Base-by-base conservation (phyloP, 129 eudicot genomes). In the Arctium minus region DNA sequence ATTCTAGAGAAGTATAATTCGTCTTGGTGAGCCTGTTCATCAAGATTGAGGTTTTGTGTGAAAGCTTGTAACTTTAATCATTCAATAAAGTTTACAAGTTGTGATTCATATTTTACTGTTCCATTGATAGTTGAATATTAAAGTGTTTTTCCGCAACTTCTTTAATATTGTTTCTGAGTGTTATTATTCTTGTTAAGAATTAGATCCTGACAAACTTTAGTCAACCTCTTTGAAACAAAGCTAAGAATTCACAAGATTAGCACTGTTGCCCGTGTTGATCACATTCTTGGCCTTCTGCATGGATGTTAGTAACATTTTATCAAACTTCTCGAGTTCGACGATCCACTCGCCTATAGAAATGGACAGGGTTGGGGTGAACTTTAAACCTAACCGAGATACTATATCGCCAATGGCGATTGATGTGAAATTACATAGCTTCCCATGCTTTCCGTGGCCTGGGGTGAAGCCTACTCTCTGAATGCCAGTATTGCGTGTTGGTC, bases 251-350 rank as follows among this genome's bases (percentile, higher is more conserved):
- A 10, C 68, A 12, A 44, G 37, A 42, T 50, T 17, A 75, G 35
- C 53, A 17, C 13, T 1, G 65, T 5, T 15, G 65, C 65, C 27
- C 65, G 17, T 17, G 18, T 72, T 18, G 76, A 71, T 81, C 84
- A 81, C 74, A 73, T 81, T 18, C 84, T 81, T 38, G 79, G 42
- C 73, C 78, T 72, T 60, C 22, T 81, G 8, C 84, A 81, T 39
- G 12, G 18, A 12, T 74, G 60, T 30, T 81, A 81, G n/a, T 33
- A 8, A 10, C 12, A 80, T 71, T 33, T 9, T 68, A 8, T 50
- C 77, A 46, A 5, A 72, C 3, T 71, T 46, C 50, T 56, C 65
- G 35, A 32, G 46, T 22, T 70, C 46, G 5, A n/a, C 68, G 6
- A 22, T 46, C 15, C 84, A 71, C 33, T 2, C 68, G 2, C 73